Base-by-base conservation (phyloP, 768 basidiomycete species). In the Lepiota subincarnata region DNA sequence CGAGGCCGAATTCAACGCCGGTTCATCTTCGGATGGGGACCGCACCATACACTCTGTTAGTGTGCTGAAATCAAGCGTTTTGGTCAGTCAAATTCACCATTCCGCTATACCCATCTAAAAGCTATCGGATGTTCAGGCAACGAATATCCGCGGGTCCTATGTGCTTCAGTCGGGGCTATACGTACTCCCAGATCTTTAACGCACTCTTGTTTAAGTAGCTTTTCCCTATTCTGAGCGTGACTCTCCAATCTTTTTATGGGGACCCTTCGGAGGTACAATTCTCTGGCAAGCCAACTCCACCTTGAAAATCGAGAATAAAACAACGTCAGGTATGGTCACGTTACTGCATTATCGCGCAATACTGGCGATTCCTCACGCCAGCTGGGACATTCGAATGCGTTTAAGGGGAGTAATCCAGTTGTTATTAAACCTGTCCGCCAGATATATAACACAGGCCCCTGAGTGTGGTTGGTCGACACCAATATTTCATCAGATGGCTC, bases 401-500 rank as follows among this genome's bases (percentile, higher is more conserved):
- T 24, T n/a, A 3, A 22, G 38, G 12, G 10, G 6, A 19, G 31
- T 6, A 18, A 19, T 35, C 11, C 8, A n/a, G 7, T 48, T 19
- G 28, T 1, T 20, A 24, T 38, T 38, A 2, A n/a, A 16, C 28
- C 11, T 28, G n/a, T 8, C 8, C 18, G 2, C 8, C 31, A 20
- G 16, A 12, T 48, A 37, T 48, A 35, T 48, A 48, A 48, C 19
- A 8, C 16, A 8, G 18, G 14, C 19, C 20, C 34, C n/a, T 37
- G 11, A 24, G 10, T 14, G 14, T 4, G 8, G 31, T 8, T 34
- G 34, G 1, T 16, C 7, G 6, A 34, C 31, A 31, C 19, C 10
- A 16, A 22, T 14, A 26, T 24, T 49, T 14, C 46, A 28, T 53
- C 55, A 50, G 43, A 82, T 83, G 81, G 74, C 81, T 48, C 77